Evolutionary conservation across 768 basidiomycete species (phyloP).

Genomic region (Macrolepiota dolichaula): DNA sequence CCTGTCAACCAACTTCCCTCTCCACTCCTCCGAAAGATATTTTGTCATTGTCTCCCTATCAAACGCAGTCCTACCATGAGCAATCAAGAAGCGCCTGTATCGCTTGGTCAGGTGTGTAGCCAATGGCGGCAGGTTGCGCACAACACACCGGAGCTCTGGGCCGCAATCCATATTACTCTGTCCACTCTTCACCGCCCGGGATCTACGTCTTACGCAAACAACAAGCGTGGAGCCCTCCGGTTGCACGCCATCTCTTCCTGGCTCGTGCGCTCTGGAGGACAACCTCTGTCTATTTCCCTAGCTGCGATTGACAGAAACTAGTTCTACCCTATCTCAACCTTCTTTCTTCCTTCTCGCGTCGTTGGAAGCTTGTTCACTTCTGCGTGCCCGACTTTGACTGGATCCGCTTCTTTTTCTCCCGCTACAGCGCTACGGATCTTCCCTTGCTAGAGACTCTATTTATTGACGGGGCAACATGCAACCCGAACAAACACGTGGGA

Average conservation of each 20-base stretch:
- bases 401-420: neutral
- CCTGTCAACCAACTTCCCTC: constrained; percentile 11
- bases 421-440: neutral
- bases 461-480: neutral
- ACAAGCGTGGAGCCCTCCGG: neutral
- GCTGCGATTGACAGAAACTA: neutral
- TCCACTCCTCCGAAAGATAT: constrained; percentile 10
- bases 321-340: neutral
- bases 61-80: constrained; percentile 11
- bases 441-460: neutral
- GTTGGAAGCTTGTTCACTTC: neutral
- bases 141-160: constrained; percentile 10
- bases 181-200: neutral
- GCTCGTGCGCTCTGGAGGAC: constrained; percentile 4
- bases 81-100: constrained; percentile 11
- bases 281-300: constrained; percentile 4
- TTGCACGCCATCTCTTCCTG: neutral
- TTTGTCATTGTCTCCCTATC: constrained; percentile 13
- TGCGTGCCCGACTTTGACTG: neutral
- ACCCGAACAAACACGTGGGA: neutral
- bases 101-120: constrained; percentile 13
- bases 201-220: neutral
- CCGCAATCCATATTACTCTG: constrained; percentile 7
- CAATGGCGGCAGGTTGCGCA: constrained; percentile 10
- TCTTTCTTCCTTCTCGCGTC: neutral